phyloP scores from a whole-genome alignment of 768 basidiomycete species.

The Serpula lacrymans region DNA sequence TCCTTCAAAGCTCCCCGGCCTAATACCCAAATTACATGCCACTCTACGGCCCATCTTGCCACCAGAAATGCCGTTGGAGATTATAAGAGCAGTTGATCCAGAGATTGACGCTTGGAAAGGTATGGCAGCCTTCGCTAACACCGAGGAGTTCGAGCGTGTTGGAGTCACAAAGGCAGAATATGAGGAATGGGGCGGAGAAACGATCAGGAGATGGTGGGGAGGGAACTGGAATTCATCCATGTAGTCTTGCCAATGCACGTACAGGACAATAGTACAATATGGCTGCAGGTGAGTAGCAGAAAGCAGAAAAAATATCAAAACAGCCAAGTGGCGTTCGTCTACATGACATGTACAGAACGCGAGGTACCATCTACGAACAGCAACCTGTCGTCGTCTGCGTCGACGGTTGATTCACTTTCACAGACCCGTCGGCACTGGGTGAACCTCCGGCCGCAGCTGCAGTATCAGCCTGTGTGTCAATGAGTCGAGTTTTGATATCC shows the following conservation, averaged over 20 bases:
- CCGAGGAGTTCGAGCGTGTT: slow-evolving; percentile 49
- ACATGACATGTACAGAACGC: not conserved
- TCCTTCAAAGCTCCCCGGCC: slow-evolving; percentile 69
- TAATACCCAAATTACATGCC: slow-evolving; percentile 63
- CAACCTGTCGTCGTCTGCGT: slow-evolving; percentile 45
- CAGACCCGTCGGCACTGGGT: slow-evolving; percentile 49
- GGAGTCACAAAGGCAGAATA: slow-evolving; percentile 80
- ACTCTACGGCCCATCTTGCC: slow-evolving; percentile 83
- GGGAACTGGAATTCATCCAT: slow-evolving; percentile 71
- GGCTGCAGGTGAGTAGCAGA: slow-evolving; percentile 11
- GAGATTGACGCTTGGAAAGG: slow-evolving; percentile 85
- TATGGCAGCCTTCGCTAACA: slow-evolving; percentile 74
- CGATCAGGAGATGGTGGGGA: slow-evolving; percentile 88
- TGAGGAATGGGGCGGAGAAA: slow-evolving; percentile 85
- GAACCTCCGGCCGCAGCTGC: slow-evolving; percentile 35
- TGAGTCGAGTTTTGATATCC: slow-evolving; percentile 96
- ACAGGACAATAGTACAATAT: slow-evolving; percentile 14
- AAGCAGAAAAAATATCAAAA: not conserved
- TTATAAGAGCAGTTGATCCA: slow-evolving; percentile 64
- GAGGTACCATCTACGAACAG: slow-evolving; percentile 40
- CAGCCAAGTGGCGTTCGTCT: slow-evolving; percentile 1
- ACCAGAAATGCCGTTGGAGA: slow-evolving; percentile 69
- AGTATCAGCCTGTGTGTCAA: slow-evolving; percentile 84
- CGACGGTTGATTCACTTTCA: slow-evolving; percentile 63
- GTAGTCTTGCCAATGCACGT: slow-evolving; percentile 9